These are phyloP conservation scores for Saussurea involucrata DNA, from an alignment of 129 eudicot genomes.

Conservation along the genomic window DNA sequence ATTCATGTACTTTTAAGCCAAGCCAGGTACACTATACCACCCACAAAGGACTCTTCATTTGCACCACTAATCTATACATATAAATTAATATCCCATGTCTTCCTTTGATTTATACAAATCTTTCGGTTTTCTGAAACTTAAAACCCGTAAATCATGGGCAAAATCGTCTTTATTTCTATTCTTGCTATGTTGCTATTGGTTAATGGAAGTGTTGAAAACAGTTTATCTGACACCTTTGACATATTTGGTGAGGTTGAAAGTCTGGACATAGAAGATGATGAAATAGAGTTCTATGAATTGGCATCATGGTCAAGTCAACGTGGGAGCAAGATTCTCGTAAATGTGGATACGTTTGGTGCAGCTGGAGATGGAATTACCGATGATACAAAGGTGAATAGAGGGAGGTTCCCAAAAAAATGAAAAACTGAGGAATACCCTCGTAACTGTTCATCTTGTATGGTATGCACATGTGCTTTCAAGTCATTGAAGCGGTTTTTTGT, in stretches of 20 bases:
- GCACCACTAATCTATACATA: conserved; percentile 37
- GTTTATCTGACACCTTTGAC: conserved; percentile 34
- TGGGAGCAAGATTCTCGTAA: conserved; percentile 42
- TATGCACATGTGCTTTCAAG: no score
- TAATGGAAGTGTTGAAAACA: conserved; percentile 32
- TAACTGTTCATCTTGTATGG: no score
- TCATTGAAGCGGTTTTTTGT: no score
- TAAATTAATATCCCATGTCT: conserved; percentile 38
- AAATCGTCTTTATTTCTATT: conserved; percentile 36
- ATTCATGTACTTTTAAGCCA: conserved; percentile 36
- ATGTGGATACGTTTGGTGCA: conserved; percentile 39
- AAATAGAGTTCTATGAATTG: conserved; percentile 39
- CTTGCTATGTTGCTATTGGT: conserved; percentile 41
- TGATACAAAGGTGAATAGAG: conserved; percentile 40
- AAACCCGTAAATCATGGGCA: conserved; percentile 50
- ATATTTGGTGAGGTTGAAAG: conserved; percentile 37
- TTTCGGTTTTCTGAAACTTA: conserved; percentile 17
- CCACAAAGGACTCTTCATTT: neutral
- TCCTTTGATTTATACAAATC: conserved; percentile 48
- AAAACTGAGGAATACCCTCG: no score
- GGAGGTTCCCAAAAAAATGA: no score
- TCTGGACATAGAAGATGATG: conserved; percentile 50
- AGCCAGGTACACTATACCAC: conserved; percentile 21
- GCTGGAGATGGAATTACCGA: conserved; percentile 39
- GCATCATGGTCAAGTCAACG: conserved; percentile 53